A percentile compares a stretch with the other conserved stretches of the same genome.
Evolutionary conservation across 495 filamentous ascomycete species (phyloP).

Genomic region (Penicillium paradoxum): DNA sequence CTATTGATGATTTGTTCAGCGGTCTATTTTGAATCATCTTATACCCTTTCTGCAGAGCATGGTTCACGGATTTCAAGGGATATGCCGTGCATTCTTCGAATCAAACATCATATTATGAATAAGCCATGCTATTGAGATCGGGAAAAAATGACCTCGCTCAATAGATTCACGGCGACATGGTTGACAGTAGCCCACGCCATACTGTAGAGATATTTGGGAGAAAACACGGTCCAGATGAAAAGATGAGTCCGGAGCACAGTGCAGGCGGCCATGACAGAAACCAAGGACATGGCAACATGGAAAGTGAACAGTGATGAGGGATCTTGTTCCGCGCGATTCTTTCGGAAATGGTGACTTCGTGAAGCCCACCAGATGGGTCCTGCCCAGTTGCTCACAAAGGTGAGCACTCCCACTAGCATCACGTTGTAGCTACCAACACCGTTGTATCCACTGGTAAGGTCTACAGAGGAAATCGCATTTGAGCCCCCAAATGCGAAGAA

Average conservation of each 20-base stretch:
- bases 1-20: constrained; percentile 60
- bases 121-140: constrained; percentile 27
- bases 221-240: constrained; percentile 99
- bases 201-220: constrained; percentile 89
- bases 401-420: constrained; percentile 66
- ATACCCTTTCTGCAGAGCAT: constrained; percentile 26
- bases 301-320: constrained; percentile 61
- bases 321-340: constrained; percentile 14
- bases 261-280: constrained; percentile 84
- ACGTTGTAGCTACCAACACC: constrained; percentile 67
- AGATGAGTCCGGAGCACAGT: constrained; percentile 79
- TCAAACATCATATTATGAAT: not conserved
- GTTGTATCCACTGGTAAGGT: constrained; percentile 80
- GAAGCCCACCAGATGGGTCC: constrained; percentile 83
- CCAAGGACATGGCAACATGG: constrained; percentile 54
- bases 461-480: constrained; percentile 87
- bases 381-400: constrained; percentile 87
- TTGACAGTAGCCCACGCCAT: constrained; percentile 82
- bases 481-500: constrained; percentile 92
- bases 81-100: not conserved
- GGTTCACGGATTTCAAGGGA: not conserved
- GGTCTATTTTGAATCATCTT: constrained; percentile 39
- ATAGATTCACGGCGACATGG: constrained; percentile 64
- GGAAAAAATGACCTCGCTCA: constrained; percentile 48
- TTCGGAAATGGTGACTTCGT: constrained; percentile 52